Conservation (phyloP, 805 yeast genomes). For the Komagataella populi region DNA sequence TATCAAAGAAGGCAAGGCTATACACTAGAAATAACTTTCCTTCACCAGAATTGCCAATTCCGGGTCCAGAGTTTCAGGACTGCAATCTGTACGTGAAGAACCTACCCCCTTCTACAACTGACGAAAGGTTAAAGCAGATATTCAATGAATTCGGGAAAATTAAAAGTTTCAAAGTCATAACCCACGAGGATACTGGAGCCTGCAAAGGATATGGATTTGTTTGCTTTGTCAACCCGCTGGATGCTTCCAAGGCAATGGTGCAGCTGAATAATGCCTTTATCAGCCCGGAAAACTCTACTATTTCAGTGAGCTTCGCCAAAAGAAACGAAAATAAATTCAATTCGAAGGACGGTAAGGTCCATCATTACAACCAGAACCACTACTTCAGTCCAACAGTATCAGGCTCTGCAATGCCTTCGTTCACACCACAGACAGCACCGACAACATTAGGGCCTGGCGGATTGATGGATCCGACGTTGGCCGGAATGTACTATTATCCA, state of each 20-base stretch:
- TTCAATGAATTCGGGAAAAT: conserved; percentile 36
- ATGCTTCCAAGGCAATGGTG: conserved; percentile 58
- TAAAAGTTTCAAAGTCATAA: conserved; percentile 42
- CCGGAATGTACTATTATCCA: background rate
- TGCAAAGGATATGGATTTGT: conserved; percentile 79
- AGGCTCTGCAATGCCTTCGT: background rate
- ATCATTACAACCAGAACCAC: conserved; percentile 21
- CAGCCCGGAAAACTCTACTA: conserved; percentile 27
- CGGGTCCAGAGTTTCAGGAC: conserved; percentile 43
- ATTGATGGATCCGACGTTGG: background rate
- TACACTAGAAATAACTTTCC: conserved; percentile 39
- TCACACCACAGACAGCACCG: conserved; percentile 1
- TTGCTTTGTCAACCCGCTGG: conserved; percentile 50
- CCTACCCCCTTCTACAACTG: conserved; percentile 40
- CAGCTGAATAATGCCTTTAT: conserved; percentile 28
- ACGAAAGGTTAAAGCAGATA: conserved; percentile 31
- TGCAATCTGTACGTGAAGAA: conserved; percentile 63
- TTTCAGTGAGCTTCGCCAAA: conserved; percentile 69
- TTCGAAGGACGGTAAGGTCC: conserved; percentile 14
- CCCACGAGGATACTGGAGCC: conserved; percentile 24
- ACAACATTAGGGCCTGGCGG: background rate
- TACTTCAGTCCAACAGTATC: conserved; percentile 1
- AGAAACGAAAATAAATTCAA: conserved; percentile 42
- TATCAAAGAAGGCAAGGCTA: conserved; percentile 51
- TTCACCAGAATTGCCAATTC: conserved; percentile 22